A percentile compares a stretch with the other conserved stretches of the same genome.
Evolutionary conservation across 371 early-diverging fungal genomes (phyloP).

Genomic region (Haplosporangium sp.): DNA sequence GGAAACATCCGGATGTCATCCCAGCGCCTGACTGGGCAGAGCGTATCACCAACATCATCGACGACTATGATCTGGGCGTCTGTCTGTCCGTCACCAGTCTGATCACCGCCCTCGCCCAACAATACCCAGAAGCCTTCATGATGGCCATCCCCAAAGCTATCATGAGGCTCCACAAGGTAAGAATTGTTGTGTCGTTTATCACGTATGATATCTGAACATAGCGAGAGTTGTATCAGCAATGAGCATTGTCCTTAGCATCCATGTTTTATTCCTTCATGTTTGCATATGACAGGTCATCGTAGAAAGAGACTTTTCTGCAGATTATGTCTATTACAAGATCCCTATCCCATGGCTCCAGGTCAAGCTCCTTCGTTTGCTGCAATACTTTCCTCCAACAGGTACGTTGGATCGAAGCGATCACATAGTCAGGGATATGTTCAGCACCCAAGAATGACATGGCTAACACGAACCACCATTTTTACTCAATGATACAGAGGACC

Average conservation of each 20-base stretch:
- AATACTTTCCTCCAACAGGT: constrained; percentile 95
- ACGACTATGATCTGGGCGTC: constrained; percentile 92
- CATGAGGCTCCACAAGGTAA: constrained; percentile 80
- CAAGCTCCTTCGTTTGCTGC: constrained; percentile 91
- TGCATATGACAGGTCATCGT: constrained; percentile 74
- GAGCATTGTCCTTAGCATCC: no score
- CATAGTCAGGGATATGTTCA: not conserved
- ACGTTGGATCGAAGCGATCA: constrained; percentile 11
- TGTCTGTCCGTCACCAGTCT: constrained; percentile 86
- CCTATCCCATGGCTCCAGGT: constrained; percentile 98
- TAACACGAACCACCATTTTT: not conserved
- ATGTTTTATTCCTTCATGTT: not conserved
- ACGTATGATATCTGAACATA: no score
- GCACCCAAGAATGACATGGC: constrained; percentile 1
- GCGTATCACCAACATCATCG: constrained; percentile 82
- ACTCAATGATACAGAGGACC: constrained; percentile 58
- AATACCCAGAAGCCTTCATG: constrained; percentile 83
- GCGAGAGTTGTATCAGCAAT: no score
- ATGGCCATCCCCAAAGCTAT: constrained; percentile 83
- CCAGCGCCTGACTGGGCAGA: constrained; percentile 92
- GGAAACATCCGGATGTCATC: constrained; percentile 92
- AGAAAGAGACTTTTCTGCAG: constrained; percentile 83
- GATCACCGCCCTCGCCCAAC: constrained; percentile 89
- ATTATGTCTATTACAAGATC: constrained; percentile 96
- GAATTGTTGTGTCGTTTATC: not conserved